Evolutionary conservation across 306 rosid species (phyloP).

Genomic region (Dalbergia cultrata): DNA sequence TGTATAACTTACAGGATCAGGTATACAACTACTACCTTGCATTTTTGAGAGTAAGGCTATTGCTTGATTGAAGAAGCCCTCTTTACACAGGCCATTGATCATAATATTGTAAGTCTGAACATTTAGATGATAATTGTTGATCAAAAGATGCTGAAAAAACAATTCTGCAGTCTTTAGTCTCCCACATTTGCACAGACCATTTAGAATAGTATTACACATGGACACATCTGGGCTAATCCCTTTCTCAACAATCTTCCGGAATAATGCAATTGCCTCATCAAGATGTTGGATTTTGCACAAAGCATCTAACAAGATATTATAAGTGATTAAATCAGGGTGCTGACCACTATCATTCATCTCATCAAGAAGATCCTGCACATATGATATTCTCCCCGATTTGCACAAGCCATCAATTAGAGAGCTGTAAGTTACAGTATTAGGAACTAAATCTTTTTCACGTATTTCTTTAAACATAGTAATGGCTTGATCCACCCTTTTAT

Average conservation of each 20-base stretch:
- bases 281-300: too few relatives aligned
- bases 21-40: not conserved
- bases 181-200: slow-evolving; percentile 3
- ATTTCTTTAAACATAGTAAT: too few relatives aligned
- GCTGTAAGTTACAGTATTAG: too few relatives aligned
- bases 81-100: not conserved
- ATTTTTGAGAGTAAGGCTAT: not conserved
- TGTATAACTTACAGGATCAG: not conserved
- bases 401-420: too few relatives aligned
- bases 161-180: not conserved
- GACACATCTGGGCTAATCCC: slow-evolving; percentile 24
- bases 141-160: not conserved
- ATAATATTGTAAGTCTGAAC: not conserved
- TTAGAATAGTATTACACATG: not conserved
- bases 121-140: not conserved
- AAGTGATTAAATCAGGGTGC: too few relatives aligned
- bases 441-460: too few relatives aligned
- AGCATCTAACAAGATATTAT: too few relatives aligned
- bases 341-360: too few relatives aligned
- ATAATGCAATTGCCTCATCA: not conserved
- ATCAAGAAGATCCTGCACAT: too few relatives aligned
- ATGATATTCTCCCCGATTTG: too few relatives aligned
- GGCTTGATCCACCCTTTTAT: too few relatives aligned
- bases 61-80: not conserved
- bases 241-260: not conserved